These are phyloP conservation scores for Phytophthora fragariae DNA, from an alignment of 352 stramenopile genomes.

Conservation along the genomic window DNA sequence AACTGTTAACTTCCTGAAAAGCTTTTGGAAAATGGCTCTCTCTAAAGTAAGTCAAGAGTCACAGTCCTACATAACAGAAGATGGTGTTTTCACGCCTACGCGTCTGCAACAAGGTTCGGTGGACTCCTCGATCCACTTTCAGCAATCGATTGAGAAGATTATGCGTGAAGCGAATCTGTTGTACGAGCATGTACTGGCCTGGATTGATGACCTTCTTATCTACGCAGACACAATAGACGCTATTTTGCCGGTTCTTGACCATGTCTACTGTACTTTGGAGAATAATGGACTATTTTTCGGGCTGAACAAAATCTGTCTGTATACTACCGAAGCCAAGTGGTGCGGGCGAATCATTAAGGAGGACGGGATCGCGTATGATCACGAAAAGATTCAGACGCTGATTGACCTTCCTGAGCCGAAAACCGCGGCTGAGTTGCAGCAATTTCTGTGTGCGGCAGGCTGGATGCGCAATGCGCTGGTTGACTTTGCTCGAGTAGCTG, in stretches of 20 bases:
- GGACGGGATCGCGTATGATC: conserved; percentile 8
- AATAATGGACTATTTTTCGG: conserved; percentile 3
- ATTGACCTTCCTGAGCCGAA: conserved; percentile 1
- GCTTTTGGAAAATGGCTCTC: conserved; percentile 7
- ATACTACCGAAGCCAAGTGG: conserved; percentile 9
- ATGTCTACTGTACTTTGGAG: conserved; percentile 4
- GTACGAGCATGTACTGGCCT: conserved; percentile 13
- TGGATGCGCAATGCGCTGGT: conserved; percentile 14
- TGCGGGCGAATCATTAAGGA: conserved; percentile 5
- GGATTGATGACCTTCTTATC: conserved; percentile 8
- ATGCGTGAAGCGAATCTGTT: conserved; percentile 8
- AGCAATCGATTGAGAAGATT: conserved; percentile 15
- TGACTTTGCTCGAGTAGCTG: conserved; percentile 13
- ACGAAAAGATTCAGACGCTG: conserved; percentile 8
- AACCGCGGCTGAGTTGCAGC: conserved; percentile 1
- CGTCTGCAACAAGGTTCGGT: conserved; percentile 12
- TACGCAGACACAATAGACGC: conserved; percentile 12
- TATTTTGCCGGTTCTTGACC: conserved; percentile 14
- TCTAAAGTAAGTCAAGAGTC: conserved; percentile 11
- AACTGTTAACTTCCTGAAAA: conserved; percentile 15
- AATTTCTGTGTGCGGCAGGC: conserved; percentile 12
- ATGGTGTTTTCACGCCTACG: conserved; percentile 10
- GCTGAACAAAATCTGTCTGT: conserved; percentile 14
- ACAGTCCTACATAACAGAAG: conserved; percentile 15
- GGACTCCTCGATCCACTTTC: conserved; percentile 15